Evolutionary conservation across 345 rosid genomes (phyloP).

Genomic region (Rhizophora apiculata): DNA sequence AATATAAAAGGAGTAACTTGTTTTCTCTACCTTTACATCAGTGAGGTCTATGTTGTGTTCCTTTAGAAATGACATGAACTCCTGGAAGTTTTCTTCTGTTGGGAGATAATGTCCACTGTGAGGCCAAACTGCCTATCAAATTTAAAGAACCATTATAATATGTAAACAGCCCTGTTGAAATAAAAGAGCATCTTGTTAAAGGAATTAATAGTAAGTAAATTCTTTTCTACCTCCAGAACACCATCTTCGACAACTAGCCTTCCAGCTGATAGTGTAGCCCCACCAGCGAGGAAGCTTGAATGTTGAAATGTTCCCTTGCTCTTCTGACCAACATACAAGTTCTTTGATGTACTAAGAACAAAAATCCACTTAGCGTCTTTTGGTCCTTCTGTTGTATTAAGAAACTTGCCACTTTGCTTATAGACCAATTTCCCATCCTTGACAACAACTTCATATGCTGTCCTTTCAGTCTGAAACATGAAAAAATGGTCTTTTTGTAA

Average conservation of each 20-base stretch:
- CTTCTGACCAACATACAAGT: conserved; percentile 65
- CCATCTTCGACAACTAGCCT: conserved; percentile 67
- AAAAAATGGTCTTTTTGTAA: not conserved
- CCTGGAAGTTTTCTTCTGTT: conserved; percentile 85
- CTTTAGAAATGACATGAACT: conserved; percentile 59
- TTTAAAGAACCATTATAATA: conserved; percentile 7
- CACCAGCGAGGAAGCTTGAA: conserved; percentile 90
- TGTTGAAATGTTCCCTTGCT: conserved; percentile 84
- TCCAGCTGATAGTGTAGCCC: conserved; percentile 89
- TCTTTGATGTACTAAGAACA: conserved; percentile 70
- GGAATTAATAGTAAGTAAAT: not conserved
- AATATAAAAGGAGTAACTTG: not conserved
- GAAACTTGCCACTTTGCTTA: conserved; percentile 50
- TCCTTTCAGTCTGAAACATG: conserved; percentile 57
- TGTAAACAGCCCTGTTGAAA: not conserved
- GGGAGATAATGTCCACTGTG: conserved; percentile 98
- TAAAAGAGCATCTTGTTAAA: not conserved
- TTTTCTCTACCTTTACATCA: conserved; percentile 44
- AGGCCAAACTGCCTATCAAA: conserved; percentile 79
- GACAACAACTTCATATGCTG: conserved; percentile 54
- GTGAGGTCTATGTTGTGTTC: conserved; percentile 69
- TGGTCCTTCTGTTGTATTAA: conserved; percentile 58
- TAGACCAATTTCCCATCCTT: conserved; percentile 48
- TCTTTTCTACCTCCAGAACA: conserved; percentile 47
- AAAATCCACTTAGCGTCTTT: conserved; percentile 82